Conservation (phyloP, 176 grass and related monocot genomes). For the Bromus sterilis region DNA sequence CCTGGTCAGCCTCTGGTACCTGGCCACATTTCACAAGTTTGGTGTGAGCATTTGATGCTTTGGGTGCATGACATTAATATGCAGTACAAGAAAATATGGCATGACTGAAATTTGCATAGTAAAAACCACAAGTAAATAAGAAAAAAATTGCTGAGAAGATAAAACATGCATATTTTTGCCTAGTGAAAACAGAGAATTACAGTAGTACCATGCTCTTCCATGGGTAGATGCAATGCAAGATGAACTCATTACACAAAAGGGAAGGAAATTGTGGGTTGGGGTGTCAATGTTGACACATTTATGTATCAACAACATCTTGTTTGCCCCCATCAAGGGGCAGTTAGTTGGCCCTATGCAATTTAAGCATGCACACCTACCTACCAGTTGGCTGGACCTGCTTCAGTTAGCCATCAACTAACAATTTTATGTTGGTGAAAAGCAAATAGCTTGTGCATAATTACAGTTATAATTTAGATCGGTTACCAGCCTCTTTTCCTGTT, state of each 20-base stretch:
- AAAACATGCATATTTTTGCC: background rate
- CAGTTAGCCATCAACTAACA: constrained; percentile 14
- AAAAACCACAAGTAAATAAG: background rate
- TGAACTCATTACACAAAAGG: background rate
- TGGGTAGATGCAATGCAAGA: constrained; percentile 3
- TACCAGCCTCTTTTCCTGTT: constrained; percentile 35
- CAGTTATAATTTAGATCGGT: no score
- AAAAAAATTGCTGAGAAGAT: background rate
- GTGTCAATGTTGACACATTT: constrained; percentile 29
- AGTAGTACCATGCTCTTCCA: background rate
- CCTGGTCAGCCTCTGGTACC: constrained; percentile 65
- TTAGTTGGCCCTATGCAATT: constrained; percentile 36
- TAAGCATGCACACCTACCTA: constrained; percentile 34
- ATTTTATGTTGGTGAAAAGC: constrained; percentile 5
- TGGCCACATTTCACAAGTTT: constrained; percentile 32
- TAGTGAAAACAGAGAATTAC: background rate
- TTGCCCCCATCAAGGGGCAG: constrained; percentile 31
- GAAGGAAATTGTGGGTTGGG: constrained; percentile 13
- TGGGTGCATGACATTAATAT: background rate
- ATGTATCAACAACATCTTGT: constrained; percentile 25
- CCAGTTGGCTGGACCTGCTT: constrained; percentile 27
- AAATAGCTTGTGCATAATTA: constrained; percentile 13
- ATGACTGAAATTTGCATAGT: background rate
- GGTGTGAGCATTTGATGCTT: constrained; percentile 13
- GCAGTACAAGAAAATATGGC: background rate